Evolutionary conservation across 768 basidiomycete species (phyloP).

Genomic region (Phlebiopsis gigantea): DNA sequence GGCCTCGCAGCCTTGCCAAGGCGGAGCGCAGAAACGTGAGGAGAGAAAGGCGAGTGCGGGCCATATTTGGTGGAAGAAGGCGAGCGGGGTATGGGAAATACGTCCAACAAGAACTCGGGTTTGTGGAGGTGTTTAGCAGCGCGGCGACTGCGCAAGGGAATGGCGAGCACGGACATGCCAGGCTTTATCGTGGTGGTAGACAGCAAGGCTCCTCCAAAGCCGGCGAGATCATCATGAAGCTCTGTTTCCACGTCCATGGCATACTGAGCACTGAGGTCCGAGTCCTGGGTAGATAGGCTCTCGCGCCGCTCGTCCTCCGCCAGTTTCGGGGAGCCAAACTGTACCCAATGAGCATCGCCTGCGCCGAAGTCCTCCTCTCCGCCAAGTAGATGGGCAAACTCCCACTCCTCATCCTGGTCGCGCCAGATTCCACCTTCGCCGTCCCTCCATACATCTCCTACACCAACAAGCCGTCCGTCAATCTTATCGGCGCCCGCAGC

Average conservation of each 20-base stretch:
- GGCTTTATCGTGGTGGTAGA: slow-evolving; percentile 28
- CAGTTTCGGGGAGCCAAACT: slow-evolving; percentile 30
- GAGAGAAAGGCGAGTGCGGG: slow-evolving; percentile 13
- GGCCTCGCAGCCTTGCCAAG: slow-evolving; percentile 4
- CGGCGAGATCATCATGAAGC: slow-evolving; percentile 29
- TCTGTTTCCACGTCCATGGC: slow-evolving; percentile 36
- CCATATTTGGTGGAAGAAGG: background rate
- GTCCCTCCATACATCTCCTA: slow-evolving; percentile 55
- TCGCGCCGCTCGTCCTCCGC: slow-evolving; percentile 31
- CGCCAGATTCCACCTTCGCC: slow-evolving; percentile 61
- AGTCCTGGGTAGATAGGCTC: slow-evolving; percentile 47
- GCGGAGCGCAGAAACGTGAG: slow-evolving; percentile 14
- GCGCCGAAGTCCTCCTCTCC: slow-evolving; percentile 27
- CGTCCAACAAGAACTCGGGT: slow-evolving; percentile 30
- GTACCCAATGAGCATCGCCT: slow-evolving; percentile 26
- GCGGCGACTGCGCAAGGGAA: slow-evolving; percentile 31
- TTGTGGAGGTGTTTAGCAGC: slow-evolving; percentile 33
- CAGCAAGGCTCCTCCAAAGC: slow-evolving; percentile 24
- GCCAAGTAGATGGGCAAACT: slow-evolving; percentile 57
- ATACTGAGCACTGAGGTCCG: slow-evolving; percentile 47
- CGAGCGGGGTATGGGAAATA: slow-evolving; percentile 25
- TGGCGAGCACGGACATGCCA: slow-evolving; percentile 30
- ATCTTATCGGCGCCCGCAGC: slow-evolving; percentile 24
- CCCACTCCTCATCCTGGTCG: slow-evolving; percentile 69
- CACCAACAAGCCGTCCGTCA: slow-evolving; percentile 28